Percentiles rank a stretch among this genome's conserved stretches.
phyloP scores from a whole-genome alignment of 345 rosid genomes.

The Eucalyptus tenuipes region DNA sequence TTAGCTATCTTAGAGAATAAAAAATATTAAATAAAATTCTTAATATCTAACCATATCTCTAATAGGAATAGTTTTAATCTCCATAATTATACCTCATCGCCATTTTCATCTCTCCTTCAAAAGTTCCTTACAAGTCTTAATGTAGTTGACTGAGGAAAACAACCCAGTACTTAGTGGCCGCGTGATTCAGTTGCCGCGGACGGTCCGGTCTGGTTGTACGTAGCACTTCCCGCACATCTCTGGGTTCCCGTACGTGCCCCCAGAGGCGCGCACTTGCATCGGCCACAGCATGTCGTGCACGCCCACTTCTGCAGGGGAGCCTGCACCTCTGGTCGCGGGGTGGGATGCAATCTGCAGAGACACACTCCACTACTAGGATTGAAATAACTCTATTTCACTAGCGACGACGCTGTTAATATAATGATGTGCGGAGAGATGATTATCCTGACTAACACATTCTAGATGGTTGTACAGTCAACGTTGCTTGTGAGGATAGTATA shows the following conservation, averaged over 20 bases:
- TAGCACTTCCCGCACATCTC: constrained; percentile 83
- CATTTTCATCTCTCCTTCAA: neutral
- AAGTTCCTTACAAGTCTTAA: neutral
- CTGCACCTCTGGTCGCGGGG: constrained; percentile 61
- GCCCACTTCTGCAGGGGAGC: constrained; percentile 63
- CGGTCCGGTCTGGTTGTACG: constrained; percentile 42
- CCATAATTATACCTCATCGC: too few relatives aligned
- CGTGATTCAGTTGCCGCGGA: constrained; percentile 38
- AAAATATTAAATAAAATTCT: too few relatives aligned
- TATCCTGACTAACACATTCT: neutral
- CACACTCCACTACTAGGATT: neutral
- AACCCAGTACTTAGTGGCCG: constrained; percentile 30
- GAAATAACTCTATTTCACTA: neutral
- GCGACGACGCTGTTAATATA: neutral
- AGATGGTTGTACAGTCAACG: neutral
- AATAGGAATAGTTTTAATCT: too few relatives aligned
- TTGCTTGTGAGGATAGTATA: neutral
- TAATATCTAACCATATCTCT: too few relatives aligned
- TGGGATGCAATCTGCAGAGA: constrained; percentile 49
- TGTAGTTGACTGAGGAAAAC: neutral
- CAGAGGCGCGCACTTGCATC: constrained; percentile 92
- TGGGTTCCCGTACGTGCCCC: constrained; percentile 70
- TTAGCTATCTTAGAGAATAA: too few relatives aligned
- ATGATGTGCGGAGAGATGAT: neutral
- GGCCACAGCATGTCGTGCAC: constrained; percentile 71